A percentile compares a stretch with the other conserved stretches of the same genome.
Conservation (phyloP, 257 asterid species). For the Anisodus tanguticus region DNA sequence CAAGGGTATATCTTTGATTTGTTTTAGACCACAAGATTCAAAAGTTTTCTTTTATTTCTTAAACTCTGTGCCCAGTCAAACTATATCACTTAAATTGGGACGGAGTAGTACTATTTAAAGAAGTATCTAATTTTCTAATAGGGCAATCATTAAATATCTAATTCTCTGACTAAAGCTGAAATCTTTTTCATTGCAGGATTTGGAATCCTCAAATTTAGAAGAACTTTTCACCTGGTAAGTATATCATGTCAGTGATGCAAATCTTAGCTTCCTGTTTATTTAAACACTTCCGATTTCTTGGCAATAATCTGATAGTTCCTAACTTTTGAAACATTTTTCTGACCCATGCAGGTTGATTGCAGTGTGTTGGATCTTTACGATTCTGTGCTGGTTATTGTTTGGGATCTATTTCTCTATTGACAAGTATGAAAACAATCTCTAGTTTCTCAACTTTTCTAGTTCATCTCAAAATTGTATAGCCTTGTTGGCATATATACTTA, state of each 20-base stretch:
- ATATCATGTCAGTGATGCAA: background rate
- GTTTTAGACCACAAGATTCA: too few relatives aligned
- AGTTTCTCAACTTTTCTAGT: background rate
- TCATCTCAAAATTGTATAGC: background rate
- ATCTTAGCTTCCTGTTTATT: background rate
- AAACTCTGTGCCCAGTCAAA: too few relatives aligned
- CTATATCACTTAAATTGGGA: too few relatives aligned
- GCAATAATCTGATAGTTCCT: background rate
- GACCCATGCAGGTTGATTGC: slow-evolving; percentile 53
- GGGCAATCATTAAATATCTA: background rate
- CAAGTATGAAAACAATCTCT: slow-evolving; percentile 46
- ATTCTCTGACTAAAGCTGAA: background rate
- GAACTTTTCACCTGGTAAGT: slow-evolving; percentile 39
- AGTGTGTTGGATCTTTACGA: slow-evolving; percentile 66
- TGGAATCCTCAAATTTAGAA: slow-evolving; percentile 46
- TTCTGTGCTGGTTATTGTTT: slow-evolving; percentile 67
- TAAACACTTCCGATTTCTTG: background rate
- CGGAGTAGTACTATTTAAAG: too few relatives aligned
- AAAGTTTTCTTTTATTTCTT: too few relatives aligned
- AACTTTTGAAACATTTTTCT: background rate
- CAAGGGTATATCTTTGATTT: too few relatives aligned
- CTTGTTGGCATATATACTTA: background rate
- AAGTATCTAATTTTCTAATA: background rate
- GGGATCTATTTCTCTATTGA: slow-evolving; percentile 68
- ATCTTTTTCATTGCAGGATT: slow-evolving; percentile 40